A percentile compares a stretch with the other conserved stretches of the same genome.
These are phyloP conservation scores for Lolium perenne DNA, from an alignment of 176 grass and related monocot genomes.

Conservation along the genomic window DNA sequence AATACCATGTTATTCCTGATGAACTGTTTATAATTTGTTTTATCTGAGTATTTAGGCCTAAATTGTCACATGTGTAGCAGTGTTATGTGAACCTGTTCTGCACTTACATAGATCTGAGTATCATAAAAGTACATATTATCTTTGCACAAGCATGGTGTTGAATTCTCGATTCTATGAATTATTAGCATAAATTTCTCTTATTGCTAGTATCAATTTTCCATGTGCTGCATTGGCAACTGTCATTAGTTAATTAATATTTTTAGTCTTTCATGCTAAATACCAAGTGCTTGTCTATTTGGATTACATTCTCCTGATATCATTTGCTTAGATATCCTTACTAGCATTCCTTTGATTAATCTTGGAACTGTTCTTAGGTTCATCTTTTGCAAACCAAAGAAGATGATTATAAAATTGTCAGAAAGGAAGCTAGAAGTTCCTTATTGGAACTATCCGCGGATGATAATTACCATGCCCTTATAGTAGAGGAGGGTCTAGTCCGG, in stretches of 20 bases:
- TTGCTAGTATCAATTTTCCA: background rate
- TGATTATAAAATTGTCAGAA: conserved; percentile 65
- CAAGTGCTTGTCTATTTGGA: conserved; percentile 15
- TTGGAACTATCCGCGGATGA: conserved; percentile 62
- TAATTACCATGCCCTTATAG: conserved; percentile 58
- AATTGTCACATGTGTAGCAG: background rate
- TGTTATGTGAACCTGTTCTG: conserved; percentile 1
- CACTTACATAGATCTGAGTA: background rate
- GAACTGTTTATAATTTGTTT: background rate
- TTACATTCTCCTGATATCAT: background rate
- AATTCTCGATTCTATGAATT: conserved; percentile 5
- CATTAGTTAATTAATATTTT: background rate
- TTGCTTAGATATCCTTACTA: conserved; percentile 20
- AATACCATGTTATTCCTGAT: conserved; percentile 19
- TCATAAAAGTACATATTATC: background rate
- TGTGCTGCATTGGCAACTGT: background rate
- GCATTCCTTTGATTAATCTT: conserved; percentile 42
- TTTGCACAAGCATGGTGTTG: conserved; percentile 4
- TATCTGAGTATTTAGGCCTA: background rate
- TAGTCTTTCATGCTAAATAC: background rate
- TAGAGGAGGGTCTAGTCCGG: conserved; percentile 67
- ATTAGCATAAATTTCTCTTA: conserved; percentile 9
- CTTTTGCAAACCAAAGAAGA: conserved; percentile 59
- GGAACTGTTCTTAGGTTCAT: conserved; percentile 48
- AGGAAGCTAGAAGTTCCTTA: conserved; percentile 65